These are phyloP conservation scores for Aegilops sharonensis DNA, from an alignment of 176 grass and related monocot species.

Conservation along the genomic window DNA sequence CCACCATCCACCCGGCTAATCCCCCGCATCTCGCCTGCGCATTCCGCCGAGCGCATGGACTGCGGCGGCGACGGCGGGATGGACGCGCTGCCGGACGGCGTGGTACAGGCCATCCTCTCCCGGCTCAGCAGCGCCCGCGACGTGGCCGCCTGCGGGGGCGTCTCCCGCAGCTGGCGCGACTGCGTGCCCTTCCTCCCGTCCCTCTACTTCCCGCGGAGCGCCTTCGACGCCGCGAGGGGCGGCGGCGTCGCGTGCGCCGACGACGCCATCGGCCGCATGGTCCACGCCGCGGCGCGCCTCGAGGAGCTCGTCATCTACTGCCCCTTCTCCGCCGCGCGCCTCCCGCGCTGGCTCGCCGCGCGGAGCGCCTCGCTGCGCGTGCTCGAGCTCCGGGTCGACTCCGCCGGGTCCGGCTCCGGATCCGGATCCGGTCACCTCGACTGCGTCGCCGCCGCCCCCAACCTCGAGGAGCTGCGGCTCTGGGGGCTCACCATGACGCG, in stretches of 20 bases:
- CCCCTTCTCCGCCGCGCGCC: slow-evolving; percentile 57
- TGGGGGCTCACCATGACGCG: slow-evolving; percentile 68
- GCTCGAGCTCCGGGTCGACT: slow-evolving; percentile 82
- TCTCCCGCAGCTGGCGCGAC: slow-evolving; percentile 63
- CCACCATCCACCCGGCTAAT: background rate
- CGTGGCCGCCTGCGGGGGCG: slow-evolving; percentile 68
- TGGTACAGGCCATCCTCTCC: slow-evolving; percentile 77
- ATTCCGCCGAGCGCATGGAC: background rate
- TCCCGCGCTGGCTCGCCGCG: slow-evolving; percentile 50
- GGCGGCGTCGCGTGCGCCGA: slow-evolving; percentile 20
- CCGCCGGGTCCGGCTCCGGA: background rate
- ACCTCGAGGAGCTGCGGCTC: slow-evolving; percentile 63
- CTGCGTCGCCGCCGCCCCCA: slow-evolving; percentile 40
- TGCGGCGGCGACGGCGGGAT: slow-evolving; percentile 25
- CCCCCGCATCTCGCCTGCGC: background rate
- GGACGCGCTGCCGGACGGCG: slow-evolving; percentile 77
- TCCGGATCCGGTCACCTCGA: slow-evolving; percentile 37
- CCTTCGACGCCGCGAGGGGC: background rate
- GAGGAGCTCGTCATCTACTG: slow-evolving; percentile 95
- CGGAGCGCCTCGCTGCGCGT: slow-evolving; percentile 51
- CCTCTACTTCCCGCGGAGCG: slow-evolving; percentile 84
- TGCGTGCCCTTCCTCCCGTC: slow-evolving; percentile 75
- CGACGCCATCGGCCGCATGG: slow-evolving; percentile 70
- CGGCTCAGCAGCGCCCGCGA: slow-evolving; percentile 74
- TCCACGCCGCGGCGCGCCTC: slow-evolving; percentile 46